Evolutionary conservation across 495 filamentous ascomycete species (phyloP), one percentile per base, ranked within the genome.

Genomic region (Neurospora sp.): DNA sequence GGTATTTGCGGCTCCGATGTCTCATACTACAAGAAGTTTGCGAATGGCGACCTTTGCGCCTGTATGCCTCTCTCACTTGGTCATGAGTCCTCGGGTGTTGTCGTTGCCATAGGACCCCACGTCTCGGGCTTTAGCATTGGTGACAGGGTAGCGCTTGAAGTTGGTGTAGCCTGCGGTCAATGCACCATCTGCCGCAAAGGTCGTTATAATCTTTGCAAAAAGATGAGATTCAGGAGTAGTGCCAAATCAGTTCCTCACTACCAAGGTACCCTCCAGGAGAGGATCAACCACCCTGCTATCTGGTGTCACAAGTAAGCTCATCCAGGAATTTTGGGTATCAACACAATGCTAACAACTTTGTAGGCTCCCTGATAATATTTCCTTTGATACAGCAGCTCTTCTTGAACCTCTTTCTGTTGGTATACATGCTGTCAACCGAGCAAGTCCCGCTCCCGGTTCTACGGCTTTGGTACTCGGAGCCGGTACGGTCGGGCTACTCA

Each of bases 261-360:
- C 73, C 93, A 96, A 82, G 94, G 94, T 31, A 97, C 94, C n/a
- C 86, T 97, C 39, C 94, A 96, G 83, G 92, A 94, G 75, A 86
- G 88, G 70, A 94, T 96, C 74, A 97, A 97, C 82, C 93, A 97
- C 82, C 93, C 93, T 0, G 93, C 92, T 11, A 83, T 80, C 42
- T 93, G 91, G 90, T 92, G 90, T 78, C 89, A 93, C 76, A 90
- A 89, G 89, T 90, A 81, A 76, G 85, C 28, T 43, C 69, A 38
- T 40, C 40, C 31, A 59, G 5, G 17, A 59, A n/a, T 34, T 21
- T 74, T 24, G 66, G 6, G 39, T 11, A 28, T 15, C 13, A 9
- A 15, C 13, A 11, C 48, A 17, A n/a, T 31, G 45, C 45, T 70
- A 38, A 34, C 75, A 81, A 80, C 48, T 45, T 31, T 19, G 6